Evolutionary conservation across 768 basidiomycete species (phyloP).

Genomic region (Crassisporium funariophilum): DNA sequence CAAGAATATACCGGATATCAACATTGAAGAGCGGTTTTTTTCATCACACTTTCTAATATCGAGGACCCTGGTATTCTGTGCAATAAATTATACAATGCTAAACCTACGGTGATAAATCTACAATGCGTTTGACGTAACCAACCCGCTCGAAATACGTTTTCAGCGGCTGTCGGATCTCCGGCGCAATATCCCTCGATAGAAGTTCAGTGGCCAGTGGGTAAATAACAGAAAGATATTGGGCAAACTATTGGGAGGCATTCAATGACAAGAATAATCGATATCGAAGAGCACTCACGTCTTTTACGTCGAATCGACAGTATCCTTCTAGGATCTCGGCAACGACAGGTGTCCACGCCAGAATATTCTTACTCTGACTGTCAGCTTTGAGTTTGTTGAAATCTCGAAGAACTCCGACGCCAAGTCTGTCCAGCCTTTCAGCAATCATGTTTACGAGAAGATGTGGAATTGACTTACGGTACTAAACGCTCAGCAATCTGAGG

Average conservation of each 20-base stretch:
- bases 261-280: neutral
- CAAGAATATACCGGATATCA: conserved; percentile 45
- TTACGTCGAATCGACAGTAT: conserved; percentile 87
- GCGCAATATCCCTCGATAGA: conserved; percentile 76
- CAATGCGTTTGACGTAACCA: conserved; percentile 70
- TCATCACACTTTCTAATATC: conserved; percentile 34
- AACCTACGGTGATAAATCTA: conserved; percentile 54
- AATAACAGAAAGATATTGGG: conserved; percentile 82
- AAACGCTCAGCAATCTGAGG: conserved; percentile 77
- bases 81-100: conserved; percentile 35
- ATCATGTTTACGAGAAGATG: conserved; percentile 7
- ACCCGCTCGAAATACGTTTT: conserved; percentile 82
- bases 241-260: conserved; percentile 63
- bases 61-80: conserved; percentile 20
- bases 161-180: conserved; percentile 81
- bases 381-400: conserved; percentile 89
- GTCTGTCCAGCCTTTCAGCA: conserved; percentile 43
- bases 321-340: conserved; percentile 94
- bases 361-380: conserved; percentile 94
- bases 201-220: conserved; percentile 91
- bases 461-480: conserved; percentile 55
- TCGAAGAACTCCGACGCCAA: conserved; percentile 84
- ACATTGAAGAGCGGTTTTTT: conserved; percentile 18
- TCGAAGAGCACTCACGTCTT: conserved; percentile 83
- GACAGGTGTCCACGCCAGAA: conserved; percentile 98